These are phyloP conservation scores for Paraphaeosphaeria sporulosa DNA, from an alignment of 2,329 filamentous ascomycete genomes.

Conservation along the genomic window DNA sequence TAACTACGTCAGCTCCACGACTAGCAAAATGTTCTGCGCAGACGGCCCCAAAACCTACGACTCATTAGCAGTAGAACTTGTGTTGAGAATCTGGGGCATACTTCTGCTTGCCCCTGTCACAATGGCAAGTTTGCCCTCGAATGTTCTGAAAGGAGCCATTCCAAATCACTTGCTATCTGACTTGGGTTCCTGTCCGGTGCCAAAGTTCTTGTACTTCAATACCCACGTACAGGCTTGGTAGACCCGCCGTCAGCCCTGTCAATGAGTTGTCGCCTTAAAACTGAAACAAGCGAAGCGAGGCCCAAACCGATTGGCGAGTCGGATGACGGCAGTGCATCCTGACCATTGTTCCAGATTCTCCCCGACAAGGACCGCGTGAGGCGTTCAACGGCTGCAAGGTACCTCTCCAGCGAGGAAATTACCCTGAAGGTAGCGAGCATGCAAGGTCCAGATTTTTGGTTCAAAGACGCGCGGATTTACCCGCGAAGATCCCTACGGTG, in stretches of 20 bases:
- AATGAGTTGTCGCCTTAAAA: background rate
- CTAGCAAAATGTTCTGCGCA: slow-evolving; percentile 70
- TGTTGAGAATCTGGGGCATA: background rate
- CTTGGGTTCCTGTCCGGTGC: background rate
- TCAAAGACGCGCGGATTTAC: too few species aligned
- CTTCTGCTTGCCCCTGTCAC: slow-evolving; percentile 2
- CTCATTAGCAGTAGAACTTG: background rate
- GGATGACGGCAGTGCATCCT: background rate
- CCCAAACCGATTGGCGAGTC: background rate
- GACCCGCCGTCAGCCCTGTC: background rate
- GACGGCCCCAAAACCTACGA: slow-evolving; percentile 57
- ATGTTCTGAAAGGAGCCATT: slow-evolving; percentile 8
- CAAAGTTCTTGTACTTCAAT: background rate
- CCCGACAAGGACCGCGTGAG: too few species aligned
- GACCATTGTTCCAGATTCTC: background rate
- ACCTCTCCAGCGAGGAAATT: too few species aligned
- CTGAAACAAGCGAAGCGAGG: background rate
- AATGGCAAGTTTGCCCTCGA: slow-evolving; percentile 7
- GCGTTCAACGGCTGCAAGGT: background rate
- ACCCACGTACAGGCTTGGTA: too few species aligned
- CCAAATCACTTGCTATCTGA: background rate
- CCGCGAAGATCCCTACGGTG: background rate
- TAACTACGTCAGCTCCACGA: slow-evolving; percentile 70
- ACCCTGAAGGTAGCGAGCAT: too few species aligned
- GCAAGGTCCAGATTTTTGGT: too few species aligned